Base-by-base conservation (phyloP, 73 alveolate species). In the Paramecium tetraurelia region DNA sequence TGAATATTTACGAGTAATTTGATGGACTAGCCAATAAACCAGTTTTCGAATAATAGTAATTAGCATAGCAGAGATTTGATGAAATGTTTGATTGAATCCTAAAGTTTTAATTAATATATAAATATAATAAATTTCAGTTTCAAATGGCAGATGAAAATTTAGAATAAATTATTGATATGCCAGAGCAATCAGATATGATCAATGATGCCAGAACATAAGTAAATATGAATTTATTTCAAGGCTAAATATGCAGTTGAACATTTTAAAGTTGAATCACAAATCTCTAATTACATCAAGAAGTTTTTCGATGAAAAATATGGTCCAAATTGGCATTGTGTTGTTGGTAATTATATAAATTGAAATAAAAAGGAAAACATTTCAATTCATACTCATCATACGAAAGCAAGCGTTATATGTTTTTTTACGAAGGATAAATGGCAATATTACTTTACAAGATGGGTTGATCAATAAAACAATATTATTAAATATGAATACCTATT, bases 361-460 rank as follows among this genome's bases (percentile, higher is more conserved):
- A 18, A 35, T 46, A 4, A 1, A 44, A 40, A 89, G 99, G 99
- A n/a, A 97, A 97, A 95, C 97, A 96, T 94, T 98, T 94, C 88
- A 98, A 98, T 83, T 95, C 99, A 14, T 95, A 94, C 92, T 99
- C 97, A 24, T 97, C 99, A 68, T 95, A 97, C 75, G 97, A 97
- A 44, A 95, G 98, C 89, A 98, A 97, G 92, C 98, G 97, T 93
- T 98, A 96, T 97, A 96, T 98, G 58, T 98, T 96, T 96, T 98
- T 98, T 97, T 98, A 98, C 86, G 96, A 96, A 24, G 99, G 99
- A 58, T 97, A 97, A 94, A 94, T 97, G 93, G 99, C 99, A 20
- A 97, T 98, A 58, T 95, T 98, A 16, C 94, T 98, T 72, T 98
- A 96, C 95, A 98, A 96, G 69, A 77, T 75, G 87, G 95, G 95